Conservation (phyloP, 129 eudicot genomes). For the Centella asiatica region DNA sequence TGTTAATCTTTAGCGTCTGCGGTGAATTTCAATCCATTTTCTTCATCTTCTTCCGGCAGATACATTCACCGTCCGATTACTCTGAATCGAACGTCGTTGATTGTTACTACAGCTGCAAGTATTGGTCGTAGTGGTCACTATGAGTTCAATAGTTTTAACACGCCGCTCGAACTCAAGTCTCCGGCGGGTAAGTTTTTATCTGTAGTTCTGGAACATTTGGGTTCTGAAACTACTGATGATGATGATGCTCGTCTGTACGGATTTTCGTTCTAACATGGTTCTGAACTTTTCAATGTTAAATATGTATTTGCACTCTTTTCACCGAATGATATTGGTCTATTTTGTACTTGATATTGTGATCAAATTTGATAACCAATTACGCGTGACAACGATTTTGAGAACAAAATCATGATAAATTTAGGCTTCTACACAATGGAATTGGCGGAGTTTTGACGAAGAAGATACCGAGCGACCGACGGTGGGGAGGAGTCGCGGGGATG, state of each 20-base stretch:
- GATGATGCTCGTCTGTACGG: conserved; percentile 68
- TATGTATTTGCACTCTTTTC: not conserved
- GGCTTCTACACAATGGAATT: no score
- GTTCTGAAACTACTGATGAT: conserved; percentile 51
- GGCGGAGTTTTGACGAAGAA: no score
- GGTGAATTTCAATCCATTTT: not conserved
- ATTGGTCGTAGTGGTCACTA: conserved; percentile 12
- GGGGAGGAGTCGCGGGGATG: no score
- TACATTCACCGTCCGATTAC: conserved; percentile 9
- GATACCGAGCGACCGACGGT: no score
- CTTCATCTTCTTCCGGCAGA: not conserved
- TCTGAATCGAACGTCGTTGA: conserved; percentile 16
- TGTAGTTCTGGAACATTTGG: conserved; percentile 43
- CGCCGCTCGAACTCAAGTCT: conserved; percentile 61
- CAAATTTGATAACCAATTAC: no score
- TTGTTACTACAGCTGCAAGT: conserved; percentile 20
- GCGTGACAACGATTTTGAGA: no score
- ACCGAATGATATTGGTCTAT: no score
- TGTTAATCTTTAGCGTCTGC: conserved; percentile 18
- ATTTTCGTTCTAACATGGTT: conserved; percentile 16
- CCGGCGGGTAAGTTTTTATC: conserved; percentile 53
- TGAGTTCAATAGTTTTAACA: conserved; percentile 45
- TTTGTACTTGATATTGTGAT: no score
- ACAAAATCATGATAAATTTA: no score
- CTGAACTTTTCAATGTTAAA: not conserved